These are phyloP conservation scores for Wickerhamomyces chambardii DNA, from an alignment of 805 yeast species.

Conservation along the genomic window DNA sequence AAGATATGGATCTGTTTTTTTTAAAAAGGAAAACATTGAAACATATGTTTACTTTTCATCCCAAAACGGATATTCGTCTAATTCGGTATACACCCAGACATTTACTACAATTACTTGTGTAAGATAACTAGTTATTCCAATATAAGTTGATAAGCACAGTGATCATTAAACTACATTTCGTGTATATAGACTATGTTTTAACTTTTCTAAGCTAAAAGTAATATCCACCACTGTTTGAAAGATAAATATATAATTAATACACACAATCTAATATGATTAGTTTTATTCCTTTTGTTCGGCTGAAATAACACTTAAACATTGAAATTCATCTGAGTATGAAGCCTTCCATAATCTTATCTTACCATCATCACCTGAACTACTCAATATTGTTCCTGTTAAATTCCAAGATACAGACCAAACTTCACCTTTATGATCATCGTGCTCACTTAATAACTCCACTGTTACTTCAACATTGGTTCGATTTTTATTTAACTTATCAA, in stretches of 20 bases:
- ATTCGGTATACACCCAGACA: no score
- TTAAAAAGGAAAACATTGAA: no score
- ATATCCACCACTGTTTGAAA: no score
- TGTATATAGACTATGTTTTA: no score
- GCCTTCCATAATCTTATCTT: conserved; percentile 88
- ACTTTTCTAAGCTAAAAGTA: no score
- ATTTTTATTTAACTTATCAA: conserved; percentile 13
- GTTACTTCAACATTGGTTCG: conserved; percentile 17
- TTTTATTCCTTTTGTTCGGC: conserved; percentile 31
- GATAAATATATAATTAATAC: no score
- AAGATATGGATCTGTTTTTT: no score
- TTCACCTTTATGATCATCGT: conserved; percentile 75
- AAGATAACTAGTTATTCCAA: no score
- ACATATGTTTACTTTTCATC: neutral
- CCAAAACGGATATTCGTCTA: neutral
- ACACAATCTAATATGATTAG: no score
- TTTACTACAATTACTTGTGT: no score
- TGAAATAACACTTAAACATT: conserved; percentile 80
- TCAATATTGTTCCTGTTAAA: conserved; percentile 81
- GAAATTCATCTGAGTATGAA: conserved; percentile 76
- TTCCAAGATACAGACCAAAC: conserved; percentile 98
- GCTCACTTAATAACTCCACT: conserved; percentile 55
- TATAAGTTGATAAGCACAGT: no score
- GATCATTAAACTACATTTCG: no score
- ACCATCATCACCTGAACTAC: conserved; percentile 96